Evolutionary conservation across 2,329 filamentous ascomycete species (phyloP).

Genomic region (Phyllosticta paracitricarpa): DNA sequence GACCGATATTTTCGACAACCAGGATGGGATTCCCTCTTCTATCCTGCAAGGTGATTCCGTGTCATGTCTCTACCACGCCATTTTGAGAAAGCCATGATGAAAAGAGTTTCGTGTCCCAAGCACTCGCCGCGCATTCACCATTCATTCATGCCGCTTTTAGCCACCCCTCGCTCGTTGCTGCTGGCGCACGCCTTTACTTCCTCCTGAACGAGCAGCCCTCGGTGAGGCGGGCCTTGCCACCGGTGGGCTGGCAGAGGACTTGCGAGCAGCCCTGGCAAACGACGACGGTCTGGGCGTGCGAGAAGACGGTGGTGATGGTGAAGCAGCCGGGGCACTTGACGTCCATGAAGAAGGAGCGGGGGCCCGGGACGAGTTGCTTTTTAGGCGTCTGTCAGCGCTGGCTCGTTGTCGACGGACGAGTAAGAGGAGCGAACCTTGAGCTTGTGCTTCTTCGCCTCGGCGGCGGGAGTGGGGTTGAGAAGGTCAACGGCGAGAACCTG

Average conservation of each 20-base stretch:
- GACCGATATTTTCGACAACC: not conserved
- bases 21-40: constrained; percentile 33
- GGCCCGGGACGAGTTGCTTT: constrained; percentile 85
- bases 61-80: constrained; percentile 10
- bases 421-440: constrained; percentile 68
- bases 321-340: constrained; percentile 99
- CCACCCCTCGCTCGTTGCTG: constrained; percentile 22
- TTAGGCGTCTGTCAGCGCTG: constrained; percentile 7
- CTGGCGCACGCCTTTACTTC: constrained; percentile 63
- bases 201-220: constrained; percentile 99
- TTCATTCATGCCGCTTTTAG: constrained; percentile 28
- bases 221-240: constrained; percentile 96
- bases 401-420: not conserved
- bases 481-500: constrained; percentile 99
- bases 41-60: constrained; percentile 33
- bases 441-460: constrained; percentile 99
- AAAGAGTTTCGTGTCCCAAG: constrained; percentile 14
- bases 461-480: constrained; percentile 94
- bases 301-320: constrained; percentile 99
- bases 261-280: constrained; percentile 99
- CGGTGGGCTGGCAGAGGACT: constrained; percentile 98
- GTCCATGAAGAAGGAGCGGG: constrained; percentile 99
- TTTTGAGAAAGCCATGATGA: constrained; percentile 23
- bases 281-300: constrained; percentile 99
- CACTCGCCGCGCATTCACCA: constrained; percentile 11